Evolutionary conservation across 306 rosid species (phyloP).

Genomic region (Vigna angularis): DNA sequence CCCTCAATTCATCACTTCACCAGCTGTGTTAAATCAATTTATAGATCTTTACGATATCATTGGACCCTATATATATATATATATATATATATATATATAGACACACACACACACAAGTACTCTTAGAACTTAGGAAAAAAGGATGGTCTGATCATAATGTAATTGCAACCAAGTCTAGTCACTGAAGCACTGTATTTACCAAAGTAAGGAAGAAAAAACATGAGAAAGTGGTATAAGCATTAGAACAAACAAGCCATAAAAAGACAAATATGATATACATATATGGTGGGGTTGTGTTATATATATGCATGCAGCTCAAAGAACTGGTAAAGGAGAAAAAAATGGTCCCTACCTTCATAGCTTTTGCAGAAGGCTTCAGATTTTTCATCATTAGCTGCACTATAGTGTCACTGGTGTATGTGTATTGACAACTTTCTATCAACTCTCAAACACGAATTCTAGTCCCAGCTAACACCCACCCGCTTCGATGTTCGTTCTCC

Average conservation of each 20-base stretch:
- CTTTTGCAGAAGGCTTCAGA: conserved; percentile 48
- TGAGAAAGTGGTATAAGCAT: conserved; percentile 1
- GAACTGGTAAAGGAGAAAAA: conserved; percentile 40
- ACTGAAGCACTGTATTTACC: conserved; percentile 24
- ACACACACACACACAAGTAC: neutral
- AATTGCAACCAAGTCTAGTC: neutral
- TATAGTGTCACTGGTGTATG: conserved; percentile 35
- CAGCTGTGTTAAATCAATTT: conserved; percentile 35
- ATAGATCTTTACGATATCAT: conserved; percentile 33
- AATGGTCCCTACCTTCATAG: conserved; percentile 50
- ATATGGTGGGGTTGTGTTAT: conserved; percentile 33
- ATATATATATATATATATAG: no score
- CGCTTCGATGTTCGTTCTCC: neutral
- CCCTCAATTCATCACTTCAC: conserved; percentile 24
- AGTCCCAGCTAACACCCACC: neutral
- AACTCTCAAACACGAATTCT: conserved; percentile 24
- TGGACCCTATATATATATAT: no score
- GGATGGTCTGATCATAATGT: conserved; percentile 19
- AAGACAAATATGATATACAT: conserved; percentile 38
- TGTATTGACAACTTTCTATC: conserved; percentile 34
- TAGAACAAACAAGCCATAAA: conserved; percentile 41
- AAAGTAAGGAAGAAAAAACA: conserved; percentile 1
- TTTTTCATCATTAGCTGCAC: conserved; percentile 52
- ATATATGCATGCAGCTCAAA: conserved; percentile 16
- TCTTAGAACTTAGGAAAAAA: conserved; percentile 7